phyloP scores from a whole-genome alignment of 805 yeast species.

The Cyberlindnera japonica region DNA sequence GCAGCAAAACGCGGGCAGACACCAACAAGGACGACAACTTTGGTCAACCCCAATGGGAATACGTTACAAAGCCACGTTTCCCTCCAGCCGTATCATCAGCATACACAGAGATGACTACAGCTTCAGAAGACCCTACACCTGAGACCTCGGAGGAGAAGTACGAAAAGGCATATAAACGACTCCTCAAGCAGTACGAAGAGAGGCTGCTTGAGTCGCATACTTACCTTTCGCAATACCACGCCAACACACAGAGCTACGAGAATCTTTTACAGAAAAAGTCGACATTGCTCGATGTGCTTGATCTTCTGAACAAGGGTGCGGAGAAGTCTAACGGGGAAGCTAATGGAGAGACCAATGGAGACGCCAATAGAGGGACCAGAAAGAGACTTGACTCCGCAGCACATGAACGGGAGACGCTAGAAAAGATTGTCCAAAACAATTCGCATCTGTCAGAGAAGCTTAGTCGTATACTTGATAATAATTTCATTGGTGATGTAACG shows the following conservation, averaged over 20 bases:
- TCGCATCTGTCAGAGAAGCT: constrained; percentile 4
- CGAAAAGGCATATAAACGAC: constrained; percentile 6
- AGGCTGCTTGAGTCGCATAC: constrained; percentile 7
- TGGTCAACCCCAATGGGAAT: too few relatives aligned
- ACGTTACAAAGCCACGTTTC: too few relatives aligned
- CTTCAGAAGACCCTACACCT: background rate
- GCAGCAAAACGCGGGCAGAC: too few relatives aligned
- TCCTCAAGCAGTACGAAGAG: constrained; percentile 12
- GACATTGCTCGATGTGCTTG: constrained; percentile 7
- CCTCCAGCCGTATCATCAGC: too few relatives aligned
- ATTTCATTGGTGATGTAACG: constrained; percentile 8
- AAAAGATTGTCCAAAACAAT: background rate
- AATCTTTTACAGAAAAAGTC: constrained; percentile 5
- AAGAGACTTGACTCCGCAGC: too few relatives aligned
- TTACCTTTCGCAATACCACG: constrained; percentile 6
- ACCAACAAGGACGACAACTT: too few relatives aligned
- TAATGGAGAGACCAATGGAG: background rate
- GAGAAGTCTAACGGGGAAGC: too few relatives aligned
- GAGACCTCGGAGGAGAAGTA: constrained; percentile 1
- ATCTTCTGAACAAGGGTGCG: background rate
- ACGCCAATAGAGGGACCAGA: background rate
- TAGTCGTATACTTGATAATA: constrained; percentile 1
- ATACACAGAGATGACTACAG: too few relatives aligned
- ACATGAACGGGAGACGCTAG: background rate
- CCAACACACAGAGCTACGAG: constrained; percentile 8